phyloP scores from a whole-genome alignment of 305 asterid species.

The Fraxinus latifolia region DNA sequence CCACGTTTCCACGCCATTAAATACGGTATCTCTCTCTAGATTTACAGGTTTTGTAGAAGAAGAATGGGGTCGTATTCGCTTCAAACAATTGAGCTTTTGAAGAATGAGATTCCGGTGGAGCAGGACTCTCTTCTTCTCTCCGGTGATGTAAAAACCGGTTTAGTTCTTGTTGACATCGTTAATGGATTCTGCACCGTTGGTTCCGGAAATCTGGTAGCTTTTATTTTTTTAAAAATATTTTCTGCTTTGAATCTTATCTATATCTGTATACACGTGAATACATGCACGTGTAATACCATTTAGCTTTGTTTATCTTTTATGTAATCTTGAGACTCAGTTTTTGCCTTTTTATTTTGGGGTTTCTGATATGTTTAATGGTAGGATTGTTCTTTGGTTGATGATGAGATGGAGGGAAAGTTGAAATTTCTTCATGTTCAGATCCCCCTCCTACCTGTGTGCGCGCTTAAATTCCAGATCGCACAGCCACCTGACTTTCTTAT shows the following conservation, averaged over 20 bases:
- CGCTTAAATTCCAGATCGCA: too few species aligned
- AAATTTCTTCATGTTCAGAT: neutral
- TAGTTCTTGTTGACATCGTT: conserved; percentile 74
- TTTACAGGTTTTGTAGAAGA: neutral
- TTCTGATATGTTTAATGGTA: neutral
- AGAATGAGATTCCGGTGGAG: conserved; percentile 55
- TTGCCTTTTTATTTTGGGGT: neutral
- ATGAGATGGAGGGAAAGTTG: neutral
- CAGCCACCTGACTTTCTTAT: too few species aligned
- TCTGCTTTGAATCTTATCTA: neutral
- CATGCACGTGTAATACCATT: neutral
- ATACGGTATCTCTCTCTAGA: neutral
- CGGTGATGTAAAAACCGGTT: conserved; percentile 56
- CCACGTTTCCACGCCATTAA: neutral
- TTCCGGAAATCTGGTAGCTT: conserved; percentile 63
- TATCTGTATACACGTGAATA: neutral
- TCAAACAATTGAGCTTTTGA: conserved; percentile 35
- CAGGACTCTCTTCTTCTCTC: conserved; percentile 49
- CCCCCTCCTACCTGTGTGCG: too few species aligned
- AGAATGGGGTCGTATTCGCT: conserved; percentile 16
- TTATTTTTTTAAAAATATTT: neutral
- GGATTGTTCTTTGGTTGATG: conserved; percentile 6
- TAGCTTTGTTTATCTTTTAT: neutral
- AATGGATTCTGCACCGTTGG: conserved; percentile 94
- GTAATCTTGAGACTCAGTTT: neutral